Conservation (phyloP, 1,284 basidiomycete species). For the Ganoderma resinaceum region DNA sequence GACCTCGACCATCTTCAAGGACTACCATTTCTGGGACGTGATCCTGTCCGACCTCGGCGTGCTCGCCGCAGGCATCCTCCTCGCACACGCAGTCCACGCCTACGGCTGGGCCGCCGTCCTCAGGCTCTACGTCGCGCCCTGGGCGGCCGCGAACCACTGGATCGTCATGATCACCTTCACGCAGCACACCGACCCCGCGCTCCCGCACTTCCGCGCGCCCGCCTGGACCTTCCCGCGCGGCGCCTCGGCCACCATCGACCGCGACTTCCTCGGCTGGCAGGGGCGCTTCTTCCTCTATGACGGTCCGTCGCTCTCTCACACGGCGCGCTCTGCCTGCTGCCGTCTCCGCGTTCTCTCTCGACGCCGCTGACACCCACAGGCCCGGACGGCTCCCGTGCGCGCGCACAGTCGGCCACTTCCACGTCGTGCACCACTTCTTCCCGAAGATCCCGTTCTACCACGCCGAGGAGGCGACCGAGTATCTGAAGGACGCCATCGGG, state of each 20-base stretch:
- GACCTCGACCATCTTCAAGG: no score
- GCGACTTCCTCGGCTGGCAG: conserved; percentile 57
- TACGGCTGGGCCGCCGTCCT: no score
- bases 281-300: conserved; percentile 46
- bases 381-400: background rate
- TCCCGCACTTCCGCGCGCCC: conserved; percentile 46
- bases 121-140: background rate
- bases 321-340: no score
- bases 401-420: conserved; percentile 46
- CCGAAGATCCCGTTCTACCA: conserved; percentile 48
- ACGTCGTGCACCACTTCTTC: conserved; percentile 46
- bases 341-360: conserved; percentile 44
- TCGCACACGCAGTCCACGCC: no score
- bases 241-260: conserved; percentile 59
- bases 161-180: conserved; percentile 47
- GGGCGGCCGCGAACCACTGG: conserved; percentile 27
- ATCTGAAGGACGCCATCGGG: conserved; percentile 57
- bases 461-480: conserved; percentile 54
- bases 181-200: conserved; percentile 46
- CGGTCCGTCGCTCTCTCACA: no score
- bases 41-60: no score
- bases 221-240: conserved; percentile 62
- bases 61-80: no score
- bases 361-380: no score
- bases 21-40: no score